These are phyloP conservation scores for Colletotrichum scovillei DNA, from an alignment of 2,329 filamentous ascomycete species.

Conservation along the genomic window DNA sequence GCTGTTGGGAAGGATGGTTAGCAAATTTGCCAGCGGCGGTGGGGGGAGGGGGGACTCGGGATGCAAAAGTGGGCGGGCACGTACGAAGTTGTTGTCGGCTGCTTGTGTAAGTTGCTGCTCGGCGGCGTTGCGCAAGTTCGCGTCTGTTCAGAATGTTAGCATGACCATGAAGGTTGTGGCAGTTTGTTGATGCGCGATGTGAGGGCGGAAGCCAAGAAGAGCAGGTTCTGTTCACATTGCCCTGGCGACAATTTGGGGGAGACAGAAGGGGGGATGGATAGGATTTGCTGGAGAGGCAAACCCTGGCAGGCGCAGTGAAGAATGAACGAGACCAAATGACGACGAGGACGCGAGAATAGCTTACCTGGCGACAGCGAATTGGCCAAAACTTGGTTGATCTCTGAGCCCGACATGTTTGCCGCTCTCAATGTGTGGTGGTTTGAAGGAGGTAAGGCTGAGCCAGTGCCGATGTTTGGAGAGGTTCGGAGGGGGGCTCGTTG, in stretches of 20 bases:
- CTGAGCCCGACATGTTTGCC: conserved; percentile 77
- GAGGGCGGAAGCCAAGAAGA: conserved; percentile 22
- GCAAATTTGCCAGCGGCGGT: conserved; percentile 34
- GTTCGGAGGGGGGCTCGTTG: conserved; percentile 32
- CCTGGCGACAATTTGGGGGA: conserved; percentile 16
- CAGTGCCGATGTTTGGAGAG: conserved; percentile 31
- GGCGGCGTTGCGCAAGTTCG: conserved; percentile 86
- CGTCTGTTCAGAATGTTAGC: conserved; percentile 71
- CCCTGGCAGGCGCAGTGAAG: conserved; percentile 17
- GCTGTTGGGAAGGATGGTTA: conserved; percentile 63
- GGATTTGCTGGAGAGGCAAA: conserved; percentile 18
- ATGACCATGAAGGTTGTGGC: conserved; percentile 18
- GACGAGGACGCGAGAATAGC: conserved; percentile 45
- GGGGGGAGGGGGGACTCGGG: conserved; percentile 34
- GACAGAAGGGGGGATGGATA: neutral
- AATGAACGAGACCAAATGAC: conserved; percentile 24
- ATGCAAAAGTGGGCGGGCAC: conserved; percentile 43
- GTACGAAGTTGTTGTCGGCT: conserved; percentile 94
- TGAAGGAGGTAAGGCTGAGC: conserved; percentile 29
- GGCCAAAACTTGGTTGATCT: conserved; percentile 97
- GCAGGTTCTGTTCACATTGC: conserved; percentile 10
- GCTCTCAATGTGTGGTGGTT: conserved; percentile 37
- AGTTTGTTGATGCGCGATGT: conserved; percentile 18
- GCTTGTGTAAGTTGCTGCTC: conserved; percentile 95
- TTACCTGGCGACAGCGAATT: conserved; percentile 95